Base-by-base conservation (phyloP, 441 rosid genomes). In the Geranium incanum region DNA sequence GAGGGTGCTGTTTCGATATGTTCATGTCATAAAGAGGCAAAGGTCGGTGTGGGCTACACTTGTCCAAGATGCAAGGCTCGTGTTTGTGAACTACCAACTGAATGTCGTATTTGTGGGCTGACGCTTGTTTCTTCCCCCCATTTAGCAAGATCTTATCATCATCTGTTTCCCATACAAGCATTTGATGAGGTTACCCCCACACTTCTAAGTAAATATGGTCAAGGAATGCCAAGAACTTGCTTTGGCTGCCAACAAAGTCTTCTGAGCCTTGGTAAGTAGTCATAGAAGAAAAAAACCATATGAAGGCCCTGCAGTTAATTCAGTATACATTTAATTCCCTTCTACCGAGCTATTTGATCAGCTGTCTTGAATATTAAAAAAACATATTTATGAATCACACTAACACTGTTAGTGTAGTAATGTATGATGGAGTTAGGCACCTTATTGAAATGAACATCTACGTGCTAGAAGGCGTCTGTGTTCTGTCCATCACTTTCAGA, bases 11-110 rank as follows among this genome's bases (percentile, higher is more conserved):
- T 87, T 68, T 82, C 97, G n/a, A 90, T 94, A 2, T 90, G 97
- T 77, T 85, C 88, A 13, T 88, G 97, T 82, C 98, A 94, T 76
- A 92, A 88, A 77, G 98, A 94, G 76, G 95, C 87, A 64, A 90
- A 87, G 82, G 83, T 84, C 37, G 92, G 96, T 48, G 88, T 86
- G 78, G 97, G 97, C 8, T 94, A 89, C 77, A 88, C 88, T 73
- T 90, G 97, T 80, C 97, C 99, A 0, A 86, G 97, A 85, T 94
- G 97, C 84, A 91, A 86, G 83, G 92, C 95, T 39, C 89, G 95
- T 36, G 91, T 85, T 0, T 92, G 97, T 78, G 94, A 92, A 71
- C 90, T 92, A 64, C 95, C 94, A 59, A 86, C 92, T 5, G 97
- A 94, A 81, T 94, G 97, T 68, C 75, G 88, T 60, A 78, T 92